Evolutionary conservation across 257 asterid genomes (phyloP).

Genomic region (Henckelia pumila): DNA sequence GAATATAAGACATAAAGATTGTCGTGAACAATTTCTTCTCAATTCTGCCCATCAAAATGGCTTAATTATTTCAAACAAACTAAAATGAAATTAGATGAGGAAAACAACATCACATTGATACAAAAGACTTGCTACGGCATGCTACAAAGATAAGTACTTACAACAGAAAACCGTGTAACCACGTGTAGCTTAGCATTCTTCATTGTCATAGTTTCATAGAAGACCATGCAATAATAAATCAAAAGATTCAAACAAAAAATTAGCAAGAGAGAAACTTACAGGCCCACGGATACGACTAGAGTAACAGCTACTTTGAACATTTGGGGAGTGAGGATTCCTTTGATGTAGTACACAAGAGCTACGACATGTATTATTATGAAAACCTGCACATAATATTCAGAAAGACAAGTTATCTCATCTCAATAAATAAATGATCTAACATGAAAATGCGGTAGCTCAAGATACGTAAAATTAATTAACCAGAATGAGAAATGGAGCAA

Average conservation of each 20-base stretch:
- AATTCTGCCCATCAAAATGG: not conserved
- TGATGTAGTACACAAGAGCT: slow-evolving; percentile 88
- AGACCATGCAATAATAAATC: slow-evolving; percentile 7
- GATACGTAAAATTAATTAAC: not conserved
- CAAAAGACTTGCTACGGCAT: not conserved
- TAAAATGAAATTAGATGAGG: slow-evolving; percentile 8
- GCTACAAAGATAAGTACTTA: not conserved
- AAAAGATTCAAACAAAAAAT: slow-evolving; percentile 6
- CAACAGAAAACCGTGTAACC: not conserved
- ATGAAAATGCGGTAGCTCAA: slow-evolving; percentile 1
- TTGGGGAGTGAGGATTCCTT: slow-evolving; percentile 83
- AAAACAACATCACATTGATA: not conserved
- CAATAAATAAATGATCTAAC: slow-evolving; percentile 20
- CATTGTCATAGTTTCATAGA: slow-evolving; percentile 1
- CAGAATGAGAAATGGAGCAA: not conserved
- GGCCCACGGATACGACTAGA: slow-evolving; percentile 76
- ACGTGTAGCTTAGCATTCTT: slow-evolving; percentile 16
- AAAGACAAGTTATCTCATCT: slow-evolving; percentile 16
- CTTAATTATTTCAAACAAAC: slow-evolving; percentile 4
- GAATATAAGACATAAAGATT: slow-evolving; percentile 26
- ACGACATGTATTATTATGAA: slow-evolving; percentile 85
- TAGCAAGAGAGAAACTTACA: slow-evolving; percentile 54
- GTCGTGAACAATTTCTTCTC: slow-evolving; percentile 8
- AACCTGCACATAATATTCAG: slow-evolving; percentile 55
- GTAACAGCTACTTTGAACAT: slow-evolving; percentile 98